Percentiles rank a stretch among this genome's conserved stretches.
These are phyloP conservation scores for Podospora pseudoanserina DNA, from an alignment of 495 filamentous ascomycete species.

Conservation along the genomic window DNA sequence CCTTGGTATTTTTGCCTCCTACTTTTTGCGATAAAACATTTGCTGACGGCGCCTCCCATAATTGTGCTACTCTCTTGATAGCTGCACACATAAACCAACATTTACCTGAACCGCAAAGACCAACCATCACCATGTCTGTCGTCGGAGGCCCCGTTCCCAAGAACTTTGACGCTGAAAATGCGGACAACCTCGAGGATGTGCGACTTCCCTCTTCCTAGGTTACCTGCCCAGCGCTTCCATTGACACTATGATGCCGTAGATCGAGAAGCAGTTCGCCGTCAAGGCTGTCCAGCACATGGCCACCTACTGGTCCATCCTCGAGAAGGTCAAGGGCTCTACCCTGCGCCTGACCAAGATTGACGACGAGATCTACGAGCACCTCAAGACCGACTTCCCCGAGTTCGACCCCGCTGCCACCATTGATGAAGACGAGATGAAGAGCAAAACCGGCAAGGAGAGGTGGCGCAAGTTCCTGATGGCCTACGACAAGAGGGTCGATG, in stretches of 20 bases:
- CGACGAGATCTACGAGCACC: slow-evolving; percentile 87
- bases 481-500: slow-evolving; percentile 88
- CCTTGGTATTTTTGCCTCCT: neutral
- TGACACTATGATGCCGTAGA: slow-evolving; percentile 47
- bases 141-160: slow-evolving; percentile 26
- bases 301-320: slow-evolving; percentile 95
- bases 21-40: neutral
- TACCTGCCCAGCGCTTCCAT: neutral
- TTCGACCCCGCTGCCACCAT: slow-evolving; percentile 78
- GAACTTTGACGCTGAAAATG: slow-evolving; percentile 45
- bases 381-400: slow-evolving; percentile 83
- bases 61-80: neutral
- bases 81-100: neutral
- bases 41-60: neutral
- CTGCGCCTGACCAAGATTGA: slow-evolving; percentile 90
- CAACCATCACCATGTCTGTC: slow-evolving; percentile 12
- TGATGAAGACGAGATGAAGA: slow-evolving; percentile 95
- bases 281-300: slow-evolving; percentile 94
- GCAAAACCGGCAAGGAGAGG: slow-evolving; percentile 88
- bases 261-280: slow-evolving; percentile 99
- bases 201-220: slow-evolving; percentile 9
- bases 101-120: neutral
- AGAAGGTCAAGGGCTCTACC: slow-evolving; percentile 78
- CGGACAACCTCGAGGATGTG: slow-evolving; percentile 50
- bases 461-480: slow-evolving; percentile 94